A percentile compares a stretch with the other conserved stretches of the same genome.
Conservation (phyloP, 352 stramenopile genomes). For the Globisporangium camurandrum region DNA sequence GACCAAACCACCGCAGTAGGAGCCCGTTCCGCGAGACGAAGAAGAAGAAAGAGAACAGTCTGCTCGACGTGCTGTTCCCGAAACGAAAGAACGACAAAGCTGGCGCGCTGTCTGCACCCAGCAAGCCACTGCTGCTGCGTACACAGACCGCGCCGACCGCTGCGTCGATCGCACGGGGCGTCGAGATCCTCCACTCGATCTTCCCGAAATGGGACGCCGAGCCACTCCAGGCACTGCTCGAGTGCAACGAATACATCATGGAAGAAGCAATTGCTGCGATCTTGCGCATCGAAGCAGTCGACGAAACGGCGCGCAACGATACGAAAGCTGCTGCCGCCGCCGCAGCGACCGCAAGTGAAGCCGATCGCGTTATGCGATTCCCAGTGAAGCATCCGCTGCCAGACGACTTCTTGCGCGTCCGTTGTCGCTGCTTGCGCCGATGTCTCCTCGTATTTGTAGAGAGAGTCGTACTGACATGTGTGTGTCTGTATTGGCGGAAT, state of each 20-base stretch:
- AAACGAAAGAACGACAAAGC: constrained; percentile 9
- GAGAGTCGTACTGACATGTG: background rate
- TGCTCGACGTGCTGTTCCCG: constrained; percentile 13
- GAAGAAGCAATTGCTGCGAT: constrained; percentile 76
- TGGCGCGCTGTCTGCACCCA: background rate
- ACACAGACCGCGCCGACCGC: constrained; percentile 21
- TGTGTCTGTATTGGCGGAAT: background rate
- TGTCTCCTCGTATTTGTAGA: background rate
- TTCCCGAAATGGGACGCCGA: constrained; percentile 75
- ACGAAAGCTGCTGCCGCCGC: constrained; percentile 3
- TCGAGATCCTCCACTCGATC: constrained; percentile 73
- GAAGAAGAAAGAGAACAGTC: constrained; percentile 12
- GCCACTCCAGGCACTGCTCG: constrained; percentile 62
- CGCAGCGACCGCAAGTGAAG: background rate
- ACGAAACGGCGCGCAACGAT: constrained; percentile 16
- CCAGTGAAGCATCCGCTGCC: constrained; percentile 68
- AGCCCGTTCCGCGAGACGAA: constrained; percentile 7
- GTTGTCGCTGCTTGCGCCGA: constrained; percentile 1
- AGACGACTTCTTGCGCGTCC: constrained; percentile 70
- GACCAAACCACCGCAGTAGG: constrained; percentile 1
- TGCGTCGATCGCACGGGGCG: constrained; percentile 42
- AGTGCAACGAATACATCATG: constrained; percentile 72
- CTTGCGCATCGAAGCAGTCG: constrained; percentile 63
- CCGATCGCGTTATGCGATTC: constrained; percentile 15
- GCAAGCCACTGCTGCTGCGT: constrained; percentile 5